Evolutionary conservation across 108 stramenopile species (phyloP), one percentile per base, ranked within the genome.

Genomic region (Epipyxis sp.): DNA sequence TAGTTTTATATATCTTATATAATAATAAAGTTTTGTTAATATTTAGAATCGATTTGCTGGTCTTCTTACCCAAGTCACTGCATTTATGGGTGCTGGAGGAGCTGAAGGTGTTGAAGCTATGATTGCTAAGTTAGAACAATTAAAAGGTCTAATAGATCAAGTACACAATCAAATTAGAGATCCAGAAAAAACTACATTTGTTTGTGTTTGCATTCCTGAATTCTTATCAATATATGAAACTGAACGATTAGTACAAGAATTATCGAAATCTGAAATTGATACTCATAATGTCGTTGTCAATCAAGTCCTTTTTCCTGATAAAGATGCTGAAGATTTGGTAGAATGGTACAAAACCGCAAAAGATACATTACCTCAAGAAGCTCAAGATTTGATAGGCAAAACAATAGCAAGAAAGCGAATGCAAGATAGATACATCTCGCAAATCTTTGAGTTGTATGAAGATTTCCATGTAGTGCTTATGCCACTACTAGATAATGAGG

Each of bases 381-480:
- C 94, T 1, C 86, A 87, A 79, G 91, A 95, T 83, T 94, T 98
- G 79, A 95, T 95, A 77, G 80, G 90, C 78, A 98, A 98, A 89
- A 92, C 94, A 82, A 86, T 98, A 89, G 96, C 98, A 16, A 92
- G 98, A 79, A 96, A 97, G 80, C 77, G 91, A 71, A 98, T 99
- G 97, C 98, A 99, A 86, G 97, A 97, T 91, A 96, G 97, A 85
- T 99, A 99, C 87, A 95, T 99, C 79, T 94, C 93, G 37, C 98
- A 99, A 85, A 96, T 97, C 80, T 96, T 95, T 78, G 96, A 97
- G 89, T 81, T 99, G 50, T 99, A 99, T 80, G 92, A 97, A 71
- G 98, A 97, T 79, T 97, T 99, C 83, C 93, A 99, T 85, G 94
- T 99, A 34, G 87, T 91, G 10, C 87, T 97, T 81, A 96, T 97